Percentiles rank a stretch among this genome's conserved stretches.
Conservation (phyloP, 2,329 filamentous ascomycete species). For the Paecilomyces sp. region DNA sequence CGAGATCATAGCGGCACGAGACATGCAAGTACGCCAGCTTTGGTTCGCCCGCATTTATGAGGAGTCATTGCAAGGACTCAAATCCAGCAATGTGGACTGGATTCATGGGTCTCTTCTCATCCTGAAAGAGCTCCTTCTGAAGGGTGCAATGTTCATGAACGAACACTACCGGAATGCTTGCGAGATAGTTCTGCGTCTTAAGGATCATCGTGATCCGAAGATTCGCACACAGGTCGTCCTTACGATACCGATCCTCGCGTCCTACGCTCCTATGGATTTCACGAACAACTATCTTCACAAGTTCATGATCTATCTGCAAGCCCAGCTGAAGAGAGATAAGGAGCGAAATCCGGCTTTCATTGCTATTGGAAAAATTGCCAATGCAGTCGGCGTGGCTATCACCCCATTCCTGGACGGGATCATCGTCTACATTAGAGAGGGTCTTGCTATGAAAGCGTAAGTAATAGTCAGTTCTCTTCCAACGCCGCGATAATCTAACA, state of each 20-base stretch:
- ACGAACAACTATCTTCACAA: constrained; percentile 80
- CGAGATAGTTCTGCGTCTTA: constrained; percentile 85
- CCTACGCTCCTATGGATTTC: constrained; percentile 87
- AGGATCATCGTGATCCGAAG: constrained; percentile 82
- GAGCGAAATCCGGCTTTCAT: constrained; percentile 91
- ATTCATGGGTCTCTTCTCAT: constrained; percentile 92
- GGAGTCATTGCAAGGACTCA: constrained; percentile 73
- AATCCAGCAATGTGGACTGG: constrained; percentile 72
- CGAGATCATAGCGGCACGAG: constrained; percentile 88
- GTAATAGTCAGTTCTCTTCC: constrained; percentile 9
- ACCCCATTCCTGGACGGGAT: constrained; percentile 93
- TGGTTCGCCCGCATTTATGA: constrained; percentile 91
- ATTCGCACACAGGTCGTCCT: constrained; percentile 85
- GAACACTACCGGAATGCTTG: constrained; percentile 86
- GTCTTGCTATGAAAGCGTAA: constrained; percentile 70
- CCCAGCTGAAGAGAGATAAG: constrained; percentile 89
- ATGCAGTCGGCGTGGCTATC: constrained; percentile 91
- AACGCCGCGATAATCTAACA: constrained; percentile 18
- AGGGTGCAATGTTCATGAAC: constrained; percentile 99
- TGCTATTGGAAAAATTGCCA: constrained; percentile 92
- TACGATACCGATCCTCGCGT: constrained; percentile 86
- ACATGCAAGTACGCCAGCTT: constrained; percentile 74
- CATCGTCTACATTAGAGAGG: constrained; percentile 86
- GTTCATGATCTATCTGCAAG: constrained; percentile 94
- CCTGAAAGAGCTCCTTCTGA: constrained; percentile 83